Evolutionary conservation across 202 grass and related monocot species (phyloP), one percentile per base, ranked within the genome.

Genomic region (Panicum hallii): DNA sequence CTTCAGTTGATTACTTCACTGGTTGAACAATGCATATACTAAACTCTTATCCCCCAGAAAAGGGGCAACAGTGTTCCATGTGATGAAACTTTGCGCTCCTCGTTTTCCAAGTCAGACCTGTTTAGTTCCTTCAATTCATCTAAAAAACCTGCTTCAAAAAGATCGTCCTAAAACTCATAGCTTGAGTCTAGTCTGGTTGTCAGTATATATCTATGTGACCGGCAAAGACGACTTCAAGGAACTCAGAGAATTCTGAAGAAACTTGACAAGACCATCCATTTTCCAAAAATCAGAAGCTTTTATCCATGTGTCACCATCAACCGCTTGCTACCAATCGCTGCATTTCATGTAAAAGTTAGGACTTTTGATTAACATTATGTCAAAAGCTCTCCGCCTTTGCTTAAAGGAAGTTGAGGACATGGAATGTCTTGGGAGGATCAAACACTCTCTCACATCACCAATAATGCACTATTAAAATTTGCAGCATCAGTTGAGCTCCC

Each of bases 381-480:
- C 9, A 41, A 63, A 85, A 79, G 43, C 19, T 53, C 34, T 44
- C 61, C 61, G 53, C 45, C 83, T 71, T 85, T 79, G 13, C 44
- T 43, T 53, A 79, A 67, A 84, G 46, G 70, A 79, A 63, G 65
- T 15, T 60, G 43, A 71, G 17, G 64, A 20, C 46, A 49, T 64
- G 55, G 45, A 79, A 64, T 86, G 56, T 79, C 30, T 85, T 63
- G 65, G 19, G 53, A 63, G 67, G 46, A 79, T 8, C 75, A 63
- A 86, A 64, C 55, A 64, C 55, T 72, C 63, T 77, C 82, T 53
- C 38, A 36, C 82, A 79, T 72, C 55, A 60, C 63, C 73, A 77
- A 84, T 60, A 58, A 84, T 77, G 63, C 63, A 84, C 73, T 11
- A 73, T 73, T 63, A 63, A 69, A 60, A 60, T 69, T 69, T 1